phyloP scores from a whole-genome alignment of 177 flowering plant genomes.

The Tripterygium wilfordii region DNA sequence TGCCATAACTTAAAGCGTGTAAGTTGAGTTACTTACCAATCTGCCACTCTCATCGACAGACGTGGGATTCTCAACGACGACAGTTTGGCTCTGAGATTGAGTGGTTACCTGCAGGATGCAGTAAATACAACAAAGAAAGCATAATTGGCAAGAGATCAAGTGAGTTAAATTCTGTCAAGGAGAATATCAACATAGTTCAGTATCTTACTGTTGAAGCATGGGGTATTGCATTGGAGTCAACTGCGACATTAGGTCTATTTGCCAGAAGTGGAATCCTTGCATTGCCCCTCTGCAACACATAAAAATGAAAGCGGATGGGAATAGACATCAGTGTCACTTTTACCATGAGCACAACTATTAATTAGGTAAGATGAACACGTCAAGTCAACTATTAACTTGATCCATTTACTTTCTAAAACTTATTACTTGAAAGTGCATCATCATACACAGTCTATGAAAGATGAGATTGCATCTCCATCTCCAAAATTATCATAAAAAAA shows the following conservation, averaged over 20 bases:
- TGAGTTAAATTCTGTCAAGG: background rate
- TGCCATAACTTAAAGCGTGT: too few species aligned
- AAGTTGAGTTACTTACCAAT: too few species aligned
- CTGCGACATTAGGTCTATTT: slow-evolving; percentile 48
- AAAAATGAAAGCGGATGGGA: background rate
- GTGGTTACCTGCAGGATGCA: slow-evolving; percentile 29
- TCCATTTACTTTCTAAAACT: too few species aligned
- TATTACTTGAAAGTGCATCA: too few species aligned
- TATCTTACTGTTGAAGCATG: slow-evolving; percentile 63
- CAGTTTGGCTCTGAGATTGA: slow-evolving; percentile 66
- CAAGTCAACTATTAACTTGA: too few species aligned
- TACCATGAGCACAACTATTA: too few species aligned
- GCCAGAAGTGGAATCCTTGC: slow-evolving; percentile 51
- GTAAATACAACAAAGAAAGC: too few species aligned
- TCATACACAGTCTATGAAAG: too few species aligned
- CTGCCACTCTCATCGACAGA: slow-evolving; percentile 93
- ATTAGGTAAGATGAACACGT: too few species aligned
- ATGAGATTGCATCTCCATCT: too few species aligned
- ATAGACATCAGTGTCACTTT: background rate
- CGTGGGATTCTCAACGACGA: slow-evolving; percentile 98
- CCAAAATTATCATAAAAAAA: too few species aligned
- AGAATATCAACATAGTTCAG: background rate
- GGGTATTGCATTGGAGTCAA: slow-evolving; percentile 36
- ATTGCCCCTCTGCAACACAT: slow-evolving; percentile 48
- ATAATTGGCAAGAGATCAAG: background rate